Base-by-base conservation (phyloP, 139 green algal genomes). In the Chlorella ohadii region DNA sequence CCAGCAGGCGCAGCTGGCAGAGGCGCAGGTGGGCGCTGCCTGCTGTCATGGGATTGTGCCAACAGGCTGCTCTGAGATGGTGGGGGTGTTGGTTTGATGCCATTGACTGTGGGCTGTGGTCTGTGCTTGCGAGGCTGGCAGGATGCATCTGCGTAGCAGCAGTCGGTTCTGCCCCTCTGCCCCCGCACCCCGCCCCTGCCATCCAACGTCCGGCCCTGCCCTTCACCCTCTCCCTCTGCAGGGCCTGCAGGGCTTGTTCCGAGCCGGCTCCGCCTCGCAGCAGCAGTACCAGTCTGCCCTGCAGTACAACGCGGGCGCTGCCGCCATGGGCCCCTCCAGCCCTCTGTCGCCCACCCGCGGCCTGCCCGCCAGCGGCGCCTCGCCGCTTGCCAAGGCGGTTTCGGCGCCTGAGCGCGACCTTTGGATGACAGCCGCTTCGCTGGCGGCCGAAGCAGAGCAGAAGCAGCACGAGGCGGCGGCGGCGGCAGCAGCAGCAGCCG, bases 381-480 rank as follows among this genome's bases (percentile, higher is more conserved):
- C 57, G 2, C 57, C 75, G 3, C 56, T 82, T 15, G 57, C 76
- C 57, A 82, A 82, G 76, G 76, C 76, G 0, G 76, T 82, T 36
- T 82, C 76, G 7, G 64, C 64, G 5, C 76, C 76, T 11, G 76
- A 82, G 76, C 36, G 76, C 11, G 76, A 82, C 57, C 76, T 82
- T 0, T 82, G 76, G 76, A 39, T 82, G 38, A 39, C 76, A 16
- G 76, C 76, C 28, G 76, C 76, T 59, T 81, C 75, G 12, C 76
- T 82, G 59, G 76, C 76, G 15, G 33, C 59, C 1, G 76, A 82
- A 27, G 76, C 76, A 2, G 76, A 82, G 76, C 36, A 56, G 23
- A 82, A 82, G 59, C 76, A 82, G 56, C 76, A 82, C 2, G 76
- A 82, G 57, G 76, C 76, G 36, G 57, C 36, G 4, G 76, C 76